Evolutionary conservation across 163 green algal genomes (phyloP), one percentile per base, ranked within the genome.

Genomic region (Botryococcus braunii): DNA sequence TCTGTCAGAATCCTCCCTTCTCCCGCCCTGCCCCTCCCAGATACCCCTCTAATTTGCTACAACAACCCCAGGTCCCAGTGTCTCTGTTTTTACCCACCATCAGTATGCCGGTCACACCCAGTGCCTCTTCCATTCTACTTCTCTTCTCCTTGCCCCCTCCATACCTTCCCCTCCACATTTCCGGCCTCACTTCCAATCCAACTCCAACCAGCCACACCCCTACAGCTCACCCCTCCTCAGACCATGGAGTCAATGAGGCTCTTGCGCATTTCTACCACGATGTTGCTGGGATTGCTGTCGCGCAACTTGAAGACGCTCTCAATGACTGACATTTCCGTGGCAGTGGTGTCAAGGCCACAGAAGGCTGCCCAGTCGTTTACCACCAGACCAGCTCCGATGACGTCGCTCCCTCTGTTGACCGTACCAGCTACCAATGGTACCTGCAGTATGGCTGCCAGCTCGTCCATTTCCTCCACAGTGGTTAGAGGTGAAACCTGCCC

Each of bases 321-420:
- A 25, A 98, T 89, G 1, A 98, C 94, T 1, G 80, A 91, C 69
- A 99, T 82, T 85, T 99, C 95, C 1, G 94, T 97, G 21, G 90
- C 86, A 0, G 95, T 99, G 1, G 95, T 99, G 83, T 99, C 94
- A 39, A 96, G 73, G 1, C 95, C 95, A 66, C 88, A 95, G 73
- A 99, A 99, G 5, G 95, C 93, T 8, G 83, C 73, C 95, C 95
- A 99, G 82, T 99, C 95, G 71, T 99, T 99, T 9, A 85, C 88
- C 37, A 97, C 83, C 29, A 99, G 69, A 2, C 94, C 89, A 34
- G 89, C 93, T 32, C 84, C 91, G 34, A 99, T 89, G n/a, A 99
- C 95, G 73, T 99, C 94, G 58, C 80, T 93, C 38, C 95, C 95
- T n/a, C 95, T 76, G 79, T 99, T 99, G 29, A 98, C 83, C 2